These are phyloP conservation scores for Pestalotiopsis sp. DNA, from an alignment of 2,329 filamentous ascomycete species.

Conservation along the genomic window DNA sequence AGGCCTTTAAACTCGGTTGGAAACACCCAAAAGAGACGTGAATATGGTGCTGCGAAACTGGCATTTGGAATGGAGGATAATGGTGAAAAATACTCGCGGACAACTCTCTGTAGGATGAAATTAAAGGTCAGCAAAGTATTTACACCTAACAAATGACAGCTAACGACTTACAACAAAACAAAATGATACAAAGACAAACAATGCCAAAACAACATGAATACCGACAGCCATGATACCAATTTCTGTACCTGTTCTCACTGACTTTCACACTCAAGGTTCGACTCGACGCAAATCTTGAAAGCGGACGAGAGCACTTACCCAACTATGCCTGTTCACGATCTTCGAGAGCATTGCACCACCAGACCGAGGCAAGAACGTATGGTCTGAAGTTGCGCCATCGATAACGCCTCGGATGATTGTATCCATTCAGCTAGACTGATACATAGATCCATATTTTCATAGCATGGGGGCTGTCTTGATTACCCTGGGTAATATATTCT, in stretches of 20 bases:
- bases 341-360: not conserved
- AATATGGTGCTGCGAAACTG: not conserved
- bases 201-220: not conserved
- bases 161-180: not conserved
- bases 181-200: not conserved
- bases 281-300: not conserved
- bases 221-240: not conserved
- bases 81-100: not conserved
- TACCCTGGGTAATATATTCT: not conserved
- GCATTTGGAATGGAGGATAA: not conserved
- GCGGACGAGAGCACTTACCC: not conserved
- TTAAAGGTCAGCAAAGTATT: not conserved
- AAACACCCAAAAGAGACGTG: constrained; percentile 2
- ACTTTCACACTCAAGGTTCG: not conserved
- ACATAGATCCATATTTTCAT: not conserved
- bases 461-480: not conserved
- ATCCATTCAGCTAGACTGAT: not conserved
- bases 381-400: not conserved
- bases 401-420: not conserved
- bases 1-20: not conserved
- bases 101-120: not conserved
- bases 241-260: not conserved
- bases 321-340: not conserved
- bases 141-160: not conserved
- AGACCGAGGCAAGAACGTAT: not conserved